Evolutionary conservation across 306 rosid genomes (phyloP).

Genomic region (Castanopsis chinensis): DNA sequence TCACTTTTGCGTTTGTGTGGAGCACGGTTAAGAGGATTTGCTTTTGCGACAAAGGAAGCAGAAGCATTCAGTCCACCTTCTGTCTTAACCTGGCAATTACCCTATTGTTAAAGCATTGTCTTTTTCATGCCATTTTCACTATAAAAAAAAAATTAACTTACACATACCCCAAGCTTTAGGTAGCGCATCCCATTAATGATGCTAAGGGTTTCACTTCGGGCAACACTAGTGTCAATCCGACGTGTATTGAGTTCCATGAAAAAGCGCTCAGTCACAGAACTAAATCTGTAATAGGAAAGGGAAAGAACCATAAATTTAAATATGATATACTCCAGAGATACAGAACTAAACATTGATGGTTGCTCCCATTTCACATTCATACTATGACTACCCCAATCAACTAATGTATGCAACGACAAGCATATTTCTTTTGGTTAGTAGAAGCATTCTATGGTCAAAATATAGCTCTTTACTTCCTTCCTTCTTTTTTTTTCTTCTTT

Average conservation of each 20-base stretch:
- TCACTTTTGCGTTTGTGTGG: conserved; percentile 98
- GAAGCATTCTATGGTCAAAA: neutral
- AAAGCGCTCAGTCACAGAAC: conserved; percentile 97
- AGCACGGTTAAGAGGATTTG: conserved; percentile 91
- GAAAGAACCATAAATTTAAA: conserved; percentile 19
- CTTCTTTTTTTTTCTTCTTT: neutral
- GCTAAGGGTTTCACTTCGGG: conserved; percentile 96
- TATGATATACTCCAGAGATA: neutral
- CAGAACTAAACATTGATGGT: conserved; percentile 3
- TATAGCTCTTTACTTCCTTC: neutral
- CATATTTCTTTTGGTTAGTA: neutral
- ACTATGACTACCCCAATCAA: conserved; percentile 8
- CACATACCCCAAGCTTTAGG: conserved; percentile 94
- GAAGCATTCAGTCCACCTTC: conserved; percentile 99
- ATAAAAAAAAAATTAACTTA: conserved; percentile 18
- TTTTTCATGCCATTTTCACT: conserved; percentile 17
- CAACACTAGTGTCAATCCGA: conserved; percentile 77
- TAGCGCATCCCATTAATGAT: conserved; percentile 99
- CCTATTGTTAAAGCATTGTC: conserved; percentile 32
- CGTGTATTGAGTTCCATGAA: conserved; percentile 97
- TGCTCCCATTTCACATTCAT: neutral
- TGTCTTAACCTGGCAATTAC: conserved; percentile 78
- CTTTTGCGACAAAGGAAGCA: conserved; percentile 99
- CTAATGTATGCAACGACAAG: neutral
- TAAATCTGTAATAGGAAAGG: conserved; percentile 66